Conservation (phyloP, 1,284 basidiomycete genomes). For the Ceraceosorus guamensis region DNA sequence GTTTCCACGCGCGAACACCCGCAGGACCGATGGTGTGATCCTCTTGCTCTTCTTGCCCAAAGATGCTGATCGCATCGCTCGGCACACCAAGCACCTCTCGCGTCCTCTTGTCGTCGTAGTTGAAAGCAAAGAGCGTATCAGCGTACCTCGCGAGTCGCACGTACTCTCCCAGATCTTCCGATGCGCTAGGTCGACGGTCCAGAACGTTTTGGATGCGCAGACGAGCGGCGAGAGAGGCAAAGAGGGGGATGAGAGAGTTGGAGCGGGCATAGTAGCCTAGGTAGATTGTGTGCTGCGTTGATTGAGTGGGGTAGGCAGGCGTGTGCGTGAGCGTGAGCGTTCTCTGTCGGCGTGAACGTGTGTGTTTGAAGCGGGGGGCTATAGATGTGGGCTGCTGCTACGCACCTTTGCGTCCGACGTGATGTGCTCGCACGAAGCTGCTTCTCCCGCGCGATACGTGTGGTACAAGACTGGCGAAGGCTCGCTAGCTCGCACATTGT, state of each 20-base stretch:
- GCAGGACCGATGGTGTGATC: conserved; percentile 15
- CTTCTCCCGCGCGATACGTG: conserved; percentile 20
- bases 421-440: conserved; percentile 21
- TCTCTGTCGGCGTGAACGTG: background rate
- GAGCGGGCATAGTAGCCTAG: conserved; percentile 22
- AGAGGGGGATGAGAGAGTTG: conserved; percentile 19
- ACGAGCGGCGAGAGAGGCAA: conserved; percentile 15
- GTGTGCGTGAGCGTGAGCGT: too few species aligned
- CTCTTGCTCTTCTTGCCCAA: conserved; percentile 15
- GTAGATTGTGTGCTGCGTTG: conserved; percentile 18
- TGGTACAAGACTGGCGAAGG: conserved; percentile 14
- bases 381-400: conserved; percentile 5
- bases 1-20: conserved; percentile 18
- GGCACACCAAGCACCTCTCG: conserved; percentile 17
- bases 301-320: background rate
- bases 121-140: conserved; percentile 26
- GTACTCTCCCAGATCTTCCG: conserved; percentile 18
- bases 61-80: conserved; percentile 13
- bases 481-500: conserved; percentile 15
- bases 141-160: conserved; percentile 21
- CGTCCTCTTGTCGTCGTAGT: conserved; percentile 20
- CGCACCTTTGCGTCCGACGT: too few species aligned
- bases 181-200: conserved; percentile 4
- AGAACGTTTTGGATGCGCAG: conserved; percentile 17
- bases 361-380: background rate